phyloP scores from a whole-genome alignment of 2,329 filamentous ascomycete species.

The Trichoderma atrobrunneum region DNA sequence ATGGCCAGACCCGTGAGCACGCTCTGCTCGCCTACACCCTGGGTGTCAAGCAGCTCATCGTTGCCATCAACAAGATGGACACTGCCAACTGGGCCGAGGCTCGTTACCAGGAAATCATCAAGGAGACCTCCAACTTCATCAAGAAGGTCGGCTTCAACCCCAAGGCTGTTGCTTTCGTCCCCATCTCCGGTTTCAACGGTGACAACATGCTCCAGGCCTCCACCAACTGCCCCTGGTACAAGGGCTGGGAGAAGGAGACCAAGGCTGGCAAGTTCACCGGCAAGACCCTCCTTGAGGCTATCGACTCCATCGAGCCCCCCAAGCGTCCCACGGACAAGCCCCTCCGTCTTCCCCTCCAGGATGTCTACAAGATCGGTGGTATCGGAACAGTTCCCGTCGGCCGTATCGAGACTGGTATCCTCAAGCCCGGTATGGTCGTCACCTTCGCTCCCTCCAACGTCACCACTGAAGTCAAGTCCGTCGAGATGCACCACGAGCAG shows the following conservation, averaged over 20 bases:
- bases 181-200: conserved; percentile 99
- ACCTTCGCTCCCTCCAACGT: conserved; percentile 98
- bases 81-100: conserved; percentile 97
- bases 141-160: conserved; percentile 99
- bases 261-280: conserved; percentile 83
- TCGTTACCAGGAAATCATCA: conserved; percentile 98
- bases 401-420: conserved; percentile 99
- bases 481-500: conserved; percentile 99
- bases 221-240: conserved; percentile 99
- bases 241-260: conserved; percentile 98
- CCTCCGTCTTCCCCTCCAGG: conserved; percentile 99
- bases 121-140: conserved; percentile 99
- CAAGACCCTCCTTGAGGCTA: conserved; percentile 99
- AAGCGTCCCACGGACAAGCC: conserved; percentile 97
- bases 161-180: conserved; percentile 97
- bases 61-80: conserved; percentile 99
- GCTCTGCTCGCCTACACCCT: conserved; percentile 99
- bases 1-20: conserved; percentile 99
- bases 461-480: conserved; percentile 99
- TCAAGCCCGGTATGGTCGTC: conserved; percentile 90
- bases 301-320: conserved; percentile 91
- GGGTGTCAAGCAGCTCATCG: conserved; percentile 99
- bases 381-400: conserved; percentile 99
- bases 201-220: conserved; percentile 98
- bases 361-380: conserved; percentile 99